phyloP scores from a whole-genome alignment of 1,284 basidiomycete species.

The Peniophora sp. region DNA sequence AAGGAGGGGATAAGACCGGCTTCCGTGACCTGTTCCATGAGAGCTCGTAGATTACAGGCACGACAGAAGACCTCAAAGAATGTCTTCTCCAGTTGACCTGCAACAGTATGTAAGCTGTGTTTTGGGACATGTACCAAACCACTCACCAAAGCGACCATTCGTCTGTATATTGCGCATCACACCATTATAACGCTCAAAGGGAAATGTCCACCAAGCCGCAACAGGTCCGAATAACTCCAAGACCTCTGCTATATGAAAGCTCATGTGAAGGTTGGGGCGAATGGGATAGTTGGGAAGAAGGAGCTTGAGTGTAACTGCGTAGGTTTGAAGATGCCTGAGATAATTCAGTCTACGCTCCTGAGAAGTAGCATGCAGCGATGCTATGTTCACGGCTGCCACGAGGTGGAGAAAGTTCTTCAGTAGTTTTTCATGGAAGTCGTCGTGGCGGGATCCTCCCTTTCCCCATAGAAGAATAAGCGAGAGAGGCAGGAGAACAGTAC shows the following conservation, averaged over 20 bases:
- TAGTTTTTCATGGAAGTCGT: background rate
- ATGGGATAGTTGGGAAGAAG: background rate
- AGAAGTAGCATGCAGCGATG: background rate
- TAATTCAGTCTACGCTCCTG: background rate
- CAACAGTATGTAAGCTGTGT: too few relatives aligned
- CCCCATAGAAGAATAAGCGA: slow-evolving; percentile 8
- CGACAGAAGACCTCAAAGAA: too few relatives aligned
- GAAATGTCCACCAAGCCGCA: slow-evolving; percentile 25
- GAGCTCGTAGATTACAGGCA: too few relatives aligned
- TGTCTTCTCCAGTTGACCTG: too few relatives aligned
- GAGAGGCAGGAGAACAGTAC: slow-evolving; percentile 8
- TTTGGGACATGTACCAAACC: too few relatives aligned
- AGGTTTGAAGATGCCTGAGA: too few relatives aligned
- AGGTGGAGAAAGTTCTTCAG: slow-evolving; percentile 5
- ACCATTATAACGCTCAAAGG: slow-evolving; percentile 26
- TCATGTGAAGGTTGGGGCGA: background rate
- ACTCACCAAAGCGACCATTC: slow-evolving; percentile 23
- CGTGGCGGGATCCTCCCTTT: background rate
- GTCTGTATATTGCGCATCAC: slow-evolving; percentile 23
- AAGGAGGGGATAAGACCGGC: too few relatives aligned
- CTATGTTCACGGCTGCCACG: slow-evolving; percentile 3
- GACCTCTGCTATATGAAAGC: background rate
- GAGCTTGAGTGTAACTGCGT: background rate
- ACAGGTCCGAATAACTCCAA: slow-evolving; percentile 19
- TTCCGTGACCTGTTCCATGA: too few relatives aligned